Evolutionary conservation across 768 basidiomycete species (phyloP), one percentile per base, ranked within the genome.

Genomic region (Boletus tylopilopsis): DNA sequence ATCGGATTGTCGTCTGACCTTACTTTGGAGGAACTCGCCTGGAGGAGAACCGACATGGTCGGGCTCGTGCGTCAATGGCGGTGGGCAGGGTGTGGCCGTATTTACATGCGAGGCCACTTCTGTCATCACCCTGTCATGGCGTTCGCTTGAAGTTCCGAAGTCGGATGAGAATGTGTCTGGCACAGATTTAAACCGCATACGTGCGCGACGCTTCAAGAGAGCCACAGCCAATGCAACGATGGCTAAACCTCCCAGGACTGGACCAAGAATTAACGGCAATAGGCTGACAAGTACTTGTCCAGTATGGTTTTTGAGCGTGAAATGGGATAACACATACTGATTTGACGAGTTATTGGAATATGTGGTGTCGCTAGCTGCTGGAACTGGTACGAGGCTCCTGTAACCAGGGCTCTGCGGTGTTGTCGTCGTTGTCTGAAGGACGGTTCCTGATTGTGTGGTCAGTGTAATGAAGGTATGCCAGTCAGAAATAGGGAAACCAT

Each of bases 1-100:
- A 53, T 60, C 29, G 35, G 53, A 59, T n/a, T 24, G 32, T 33
- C 35, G 46, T 30, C 30, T 40, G 5, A 46, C 16, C 15, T 53
- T 58, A 21, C 35, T 55, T 25, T 54, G 42, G 41, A 46, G 45
- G 21, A 49, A 57, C 40, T 55, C 38, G 22, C 47, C 55, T 36
- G 37, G 22, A 23, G 29, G 29, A 30, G 13, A 10, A 11, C 29
- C 29, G 29, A 30, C 13, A 30, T 30, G 29, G 29, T 30, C 12
- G 29, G 12, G 29, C 16, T 30, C 12, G 29, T 4, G 29, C 16
- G 34, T 33, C 24, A 41, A 42, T 16, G 41, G 47, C 13, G 12
- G 10, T 39, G 22, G 30, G 25, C 39, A 40, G 24, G 48, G 34
- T 48, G n/a, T 24, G n/a, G 36, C 18, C 38, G 49, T 2, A 35